Conservation (phyloP, 208 protist species). For the Crithidia sp. region DNA sequence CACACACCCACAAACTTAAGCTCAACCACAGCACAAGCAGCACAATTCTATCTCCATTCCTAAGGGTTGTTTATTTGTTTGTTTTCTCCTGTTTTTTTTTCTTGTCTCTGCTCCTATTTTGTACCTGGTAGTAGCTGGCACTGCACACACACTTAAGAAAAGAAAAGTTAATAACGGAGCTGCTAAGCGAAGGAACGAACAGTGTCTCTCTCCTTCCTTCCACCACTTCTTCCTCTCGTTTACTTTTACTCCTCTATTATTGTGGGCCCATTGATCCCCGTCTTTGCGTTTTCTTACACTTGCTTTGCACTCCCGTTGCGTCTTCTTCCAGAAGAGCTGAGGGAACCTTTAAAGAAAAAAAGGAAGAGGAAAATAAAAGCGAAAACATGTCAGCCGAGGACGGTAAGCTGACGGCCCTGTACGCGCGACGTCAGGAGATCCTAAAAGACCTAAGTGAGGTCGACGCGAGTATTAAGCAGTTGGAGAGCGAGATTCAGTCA, state of each 20-base stretch:
- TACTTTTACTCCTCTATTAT: conserved; percentile 13
- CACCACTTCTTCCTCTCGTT: conserved; percentile 12
- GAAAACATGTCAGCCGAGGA: conserved; percentile 64
- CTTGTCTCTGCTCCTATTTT: conserved; percentile 6
- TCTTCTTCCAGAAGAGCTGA: no score
- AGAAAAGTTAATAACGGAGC: neutral
- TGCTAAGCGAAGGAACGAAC: neutral
- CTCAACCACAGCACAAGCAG: neutral
- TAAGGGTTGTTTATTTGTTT: conserved; percentile 14
- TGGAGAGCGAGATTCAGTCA: conserved; percentile 69
- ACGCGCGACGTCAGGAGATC: conserved; percentile 75
- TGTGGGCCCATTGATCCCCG: conserved; percentile 2
- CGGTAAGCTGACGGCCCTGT: conserved; percentile 67
- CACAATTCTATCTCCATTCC: conserved; percentile 2
- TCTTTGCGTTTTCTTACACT: neutral
- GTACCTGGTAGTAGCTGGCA: neutral
- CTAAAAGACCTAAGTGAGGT: conserved; percentile 84
- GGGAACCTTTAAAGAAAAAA: no score
- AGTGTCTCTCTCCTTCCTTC: neutral
- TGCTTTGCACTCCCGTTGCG: no score
- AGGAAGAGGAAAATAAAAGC: neutral
- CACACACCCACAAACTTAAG: neutral
- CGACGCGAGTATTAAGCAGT: conserved; percentile 61
- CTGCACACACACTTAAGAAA: neutral
- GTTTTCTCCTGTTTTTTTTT: conserved; percentile 8